Evolutionary conservation across 768 basidiomycete species (phyloP).

Genomic region (Mycena vitilis): DNA sequence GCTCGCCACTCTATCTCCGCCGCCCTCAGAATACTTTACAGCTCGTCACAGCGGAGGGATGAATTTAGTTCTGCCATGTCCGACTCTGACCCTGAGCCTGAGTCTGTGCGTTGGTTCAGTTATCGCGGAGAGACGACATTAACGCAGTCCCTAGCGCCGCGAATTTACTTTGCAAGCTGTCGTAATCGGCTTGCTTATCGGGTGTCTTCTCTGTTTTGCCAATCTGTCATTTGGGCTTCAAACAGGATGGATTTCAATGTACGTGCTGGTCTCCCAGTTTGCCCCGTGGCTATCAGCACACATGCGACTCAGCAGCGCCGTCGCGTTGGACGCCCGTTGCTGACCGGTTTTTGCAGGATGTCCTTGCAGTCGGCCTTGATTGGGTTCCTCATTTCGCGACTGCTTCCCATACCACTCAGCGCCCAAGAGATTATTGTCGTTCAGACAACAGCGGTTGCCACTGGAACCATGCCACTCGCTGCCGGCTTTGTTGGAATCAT

Average conservation of each 20-base stretch:
- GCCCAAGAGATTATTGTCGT: conserved; percentile 94
- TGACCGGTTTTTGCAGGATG: conserved; percentile 71
- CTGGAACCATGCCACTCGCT: conserved; percentile 90
- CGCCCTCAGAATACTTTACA: neutral
- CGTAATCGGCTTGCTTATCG: conserved; percentile 82
- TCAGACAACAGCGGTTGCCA: conserved; percentile 96
- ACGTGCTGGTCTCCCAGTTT: conserved; percentile 32
- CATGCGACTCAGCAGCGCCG: too few relatives aligned
- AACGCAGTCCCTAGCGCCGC: conserved; percentile 1
- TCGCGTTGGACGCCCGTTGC: neutral
- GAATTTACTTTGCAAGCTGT: conserved; percentile 66
- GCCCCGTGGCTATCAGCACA: too few relatives aligned
- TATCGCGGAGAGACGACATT: neutral
- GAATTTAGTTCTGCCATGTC: conserved; percentile 1
- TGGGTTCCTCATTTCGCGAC: conserved; percentile 85
- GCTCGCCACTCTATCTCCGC: neutral
- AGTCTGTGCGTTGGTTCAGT: too few relatives aligned
- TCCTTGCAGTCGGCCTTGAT: conserved; percentile 94
- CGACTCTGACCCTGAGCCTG: neutral
- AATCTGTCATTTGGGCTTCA: conserved; percentile 91
- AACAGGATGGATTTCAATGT: conserved; percentile 94
- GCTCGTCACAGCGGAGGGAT: conserved; percentile 10
- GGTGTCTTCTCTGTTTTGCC: conserved; percentile 90
- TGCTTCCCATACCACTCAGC: conserved; percentile 79
- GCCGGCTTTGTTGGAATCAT: conserved; percentile 93